Evolutionary conservation across 495 filamentous ascomycete genomes (phyloP).

Genomic region (Friedmanniomyces endolithicus): DNA sequence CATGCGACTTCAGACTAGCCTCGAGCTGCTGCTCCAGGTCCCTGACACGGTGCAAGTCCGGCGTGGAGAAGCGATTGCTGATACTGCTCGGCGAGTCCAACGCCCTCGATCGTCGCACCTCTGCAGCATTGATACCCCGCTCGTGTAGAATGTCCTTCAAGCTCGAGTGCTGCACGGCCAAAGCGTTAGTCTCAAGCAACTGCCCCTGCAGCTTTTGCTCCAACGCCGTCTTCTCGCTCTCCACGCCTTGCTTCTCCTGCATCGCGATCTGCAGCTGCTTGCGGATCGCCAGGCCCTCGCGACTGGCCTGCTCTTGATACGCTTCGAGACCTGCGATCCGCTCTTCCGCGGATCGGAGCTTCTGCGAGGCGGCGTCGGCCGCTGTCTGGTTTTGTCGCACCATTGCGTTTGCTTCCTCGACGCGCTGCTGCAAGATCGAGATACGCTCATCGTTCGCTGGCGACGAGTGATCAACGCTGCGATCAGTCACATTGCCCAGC

Average conservation of each 20-base stretch:
- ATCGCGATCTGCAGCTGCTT: constrained; percentile 75
- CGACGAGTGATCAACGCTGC: constrained; percentile 39
- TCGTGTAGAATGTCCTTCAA: constrained; percentile 87
- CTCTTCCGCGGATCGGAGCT: constrained; percentile 83
- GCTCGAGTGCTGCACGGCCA: constrained; percentile 79
- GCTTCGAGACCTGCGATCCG: constrained; percentile 91
- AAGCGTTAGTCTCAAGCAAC: constrained; percentile 77
- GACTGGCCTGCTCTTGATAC: constrained; percentile 90
- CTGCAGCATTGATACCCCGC: constrained; percentile 55
- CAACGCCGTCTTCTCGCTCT: constrained; percentile 64
- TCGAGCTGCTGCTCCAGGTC: constrained; percentile 88
- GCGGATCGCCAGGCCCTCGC: constrained; percentile 78
- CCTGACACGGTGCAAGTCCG: constrained; percentile 66
- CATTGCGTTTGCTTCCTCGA: constrained; percentile 62
- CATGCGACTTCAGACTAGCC: constrained; percentile 61
- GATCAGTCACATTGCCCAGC: constrained; percentile 53
- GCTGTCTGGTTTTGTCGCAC: constrained; percentile 79
- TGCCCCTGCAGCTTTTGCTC: constrained; percentile 67
- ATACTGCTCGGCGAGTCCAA: constrained; percentile 50
- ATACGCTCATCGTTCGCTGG: constrained; percentile 63
- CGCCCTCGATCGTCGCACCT: constrained; percentile 44
- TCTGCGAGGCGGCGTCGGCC: constrained; percentile 79
- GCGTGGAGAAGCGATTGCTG: constrained; percentile 50
- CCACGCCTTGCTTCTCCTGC: constrained; percentile 63
- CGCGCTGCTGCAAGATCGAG: constrained; percentile 61